Evolutionary conservation across 805 yeast genomes (phyloP).

Genomic region (Saccharomycopsis fermentans): DNA sequence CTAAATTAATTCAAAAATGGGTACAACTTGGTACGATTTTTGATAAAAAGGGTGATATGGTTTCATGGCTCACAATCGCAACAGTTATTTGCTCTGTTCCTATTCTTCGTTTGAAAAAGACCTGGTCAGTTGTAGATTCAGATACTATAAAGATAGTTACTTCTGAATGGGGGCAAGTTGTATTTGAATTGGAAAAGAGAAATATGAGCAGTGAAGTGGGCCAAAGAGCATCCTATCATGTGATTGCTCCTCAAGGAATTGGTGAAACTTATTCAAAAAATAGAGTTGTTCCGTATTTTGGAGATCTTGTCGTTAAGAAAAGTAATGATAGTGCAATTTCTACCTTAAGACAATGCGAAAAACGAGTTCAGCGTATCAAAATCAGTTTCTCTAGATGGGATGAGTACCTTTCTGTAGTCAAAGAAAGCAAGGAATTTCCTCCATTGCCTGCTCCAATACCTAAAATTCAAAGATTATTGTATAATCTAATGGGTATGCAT

Average conservation of each 20-base stretch:
- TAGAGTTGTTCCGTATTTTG: conserved; percentile 81
- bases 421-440: conserved; percentile 31
- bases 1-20: conserved; percentile 69
- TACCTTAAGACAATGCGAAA: conserved; percentile 47
- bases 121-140: conserved; percentile 67
- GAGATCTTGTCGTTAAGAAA: conserved; percentile 58
- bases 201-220: conserved; percentile 48
- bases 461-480: conserved; percentile 31
- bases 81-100: conserved; percentile 77
- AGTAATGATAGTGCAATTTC: conserved; percentile 1
- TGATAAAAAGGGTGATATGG: conserved; percentile 82
- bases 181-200: conserved; percentile 77
- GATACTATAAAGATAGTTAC: conserved; percentile 49
- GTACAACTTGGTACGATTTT: conserved; percentile 69
- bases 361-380: conserved; percentile 54
- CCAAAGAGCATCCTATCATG: conserved; percentile 52
- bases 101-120: conserved; percentile 54
- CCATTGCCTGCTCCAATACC: conserved; percentile 23
- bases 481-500: conserved; percentile 38
- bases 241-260: conserved; percentile 80
- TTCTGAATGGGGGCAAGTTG: conserved; percentile 87
- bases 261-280: conserved; percentile 68
- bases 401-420: conserved; percentile 45
- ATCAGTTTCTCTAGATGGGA: conserved; percentile 79
- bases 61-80: conserved; percentile 87